Evolutionary conservation across 2,329 filamentous ascomycete genomes (phyloP).

Genomic region (Talaromyces sp.): DNA sequence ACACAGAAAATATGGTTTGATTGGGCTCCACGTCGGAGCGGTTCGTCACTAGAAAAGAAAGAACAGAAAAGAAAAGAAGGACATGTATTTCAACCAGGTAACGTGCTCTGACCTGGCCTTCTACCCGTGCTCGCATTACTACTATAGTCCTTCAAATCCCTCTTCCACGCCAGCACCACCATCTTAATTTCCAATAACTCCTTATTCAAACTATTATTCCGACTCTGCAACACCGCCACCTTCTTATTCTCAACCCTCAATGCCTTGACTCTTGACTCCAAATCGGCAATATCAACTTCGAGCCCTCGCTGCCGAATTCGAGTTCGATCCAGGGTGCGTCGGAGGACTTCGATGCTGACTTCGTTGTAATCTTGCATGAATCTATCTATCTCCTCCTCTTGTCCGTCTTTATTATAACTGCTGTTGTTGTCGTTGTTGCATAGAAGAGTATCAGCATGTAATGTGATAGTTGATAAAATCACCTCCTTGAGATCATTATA

Average conservation of each 20-base stretch:
- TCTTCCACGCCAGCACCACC: conserved; percentile 14
- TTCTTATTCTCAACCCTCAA: conserved; percentile 14
- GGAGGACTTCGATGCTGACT: conserved; percentile 11
- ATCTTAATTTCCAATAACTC: conserved; percentile 15
- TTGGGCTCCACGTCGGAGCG: too few relatives aligned
- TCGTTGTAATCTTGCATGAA: conserved; percentile 16
- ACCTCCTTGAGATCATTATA: conserved; percentile 16
- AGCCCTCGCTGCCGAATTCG: conserved; percentile 13
- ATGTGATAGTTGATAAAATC: conserved; percentile 10
- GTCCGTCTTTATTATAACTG: neutral
- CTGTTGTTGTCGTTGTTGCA: neutral
- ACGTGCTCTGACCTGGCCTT: too few relatives aligned
- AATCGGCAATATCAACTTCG: conserved; percentile 13
- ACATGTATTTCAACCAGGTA: too few relatives aligned
- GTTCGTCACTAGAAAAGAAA: too few relatives aligned
- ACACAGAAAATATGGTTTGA: too few relatives aligned
- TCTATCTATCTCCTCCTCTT: neutral
- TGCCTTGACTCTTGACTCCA: conserved; percentile 11
- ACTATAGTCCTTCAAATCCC: conserved; percentile 7
- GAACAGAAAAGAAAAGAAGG: too few relatives aligned
- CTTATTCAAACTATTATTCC: conserved; percentile 14
- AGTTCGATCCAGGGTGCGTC: conserved; percentile 10
- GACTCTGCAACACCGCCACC: conserved; percentile 10
- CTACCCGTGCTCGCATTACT: neutral
- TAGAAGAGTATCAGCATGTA: conserved; percentile 14